Percentiles rank a stretch among this genome's conserved stretches.
Evolutionary conservation across 176 grass and related monocot species (phyloP).

Genomic region (Cenchrus purpureus): DNA sequence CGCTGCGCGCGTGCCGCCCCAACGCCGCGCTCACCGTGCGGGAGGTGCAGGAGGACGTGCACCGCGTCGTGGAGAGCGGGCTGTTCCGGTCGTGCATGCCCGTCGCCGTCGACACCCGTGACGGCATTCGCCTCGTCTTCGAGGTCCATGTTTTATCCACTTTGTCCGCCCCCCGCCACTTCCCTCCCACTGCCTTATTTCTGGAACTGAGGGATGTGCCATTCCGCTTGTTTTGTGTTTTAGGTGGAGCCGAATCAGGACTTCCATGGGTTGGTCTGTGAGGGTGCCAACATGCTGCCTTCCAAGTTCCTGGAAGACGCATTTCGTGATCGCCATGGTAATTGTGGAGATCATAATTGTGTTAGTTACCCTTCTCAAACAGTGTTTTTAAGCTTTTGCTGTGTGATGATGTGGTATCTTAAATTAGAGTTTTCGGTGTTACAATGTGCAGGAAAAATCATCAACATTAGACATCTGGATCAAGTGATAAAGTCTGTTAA

Average conservation of each 20-base stretch:
- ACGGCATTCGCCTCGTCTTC: conserved; percentile 89
- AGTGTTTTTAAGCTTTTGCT: conserved; percentile 1
- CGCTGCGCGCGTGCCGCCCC: conserved; percentile 75
- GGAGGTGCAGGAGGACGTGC: conserved; percentile 95
- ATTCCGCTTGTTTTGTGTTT: conserved; percentile 26
- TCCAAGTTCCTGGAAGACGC: conserved; percentile 87
- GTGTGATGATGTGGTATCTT: background rate
- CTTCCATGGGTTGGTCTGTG: conserved; percentile 84
- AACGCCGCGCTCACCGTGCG: conserved; percentile 87
- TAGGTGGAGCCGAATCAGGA: conserved; percentile 99
- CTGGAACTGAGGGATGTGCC: conserved; percentile 24
- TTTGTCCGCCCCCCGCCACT: background rate
- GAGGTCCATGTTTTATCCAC: conserved; percentile 47
- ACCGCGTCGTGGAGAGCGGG: conserved; percentile 84
- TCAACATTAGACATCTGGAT: conserved; percentile 94
- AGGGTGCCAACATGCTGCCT: conserved; percentile 91
- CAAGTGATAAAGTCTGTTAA: conserved; percentile 86
- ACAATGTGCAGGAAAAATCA: conserved; percentile 88
- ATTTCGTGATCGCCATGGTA: conserved; percentile 78
- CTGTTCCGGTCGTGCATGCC: conserved; percentile 86
- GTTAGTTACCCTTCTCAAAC: background rate
- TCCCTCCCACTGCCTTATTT: background rate
- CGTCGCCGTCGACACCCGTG: conserved; percentile 85
- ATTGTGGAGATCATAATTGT: background rate
- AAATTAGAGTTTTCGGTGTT: conserved; percentile 43